Evolutionary conservation across 768 basidiomycete genomes (phyloP), one percentile per base, ranked within the genome.

Genomic region (Paxillus involutus): DNA sequence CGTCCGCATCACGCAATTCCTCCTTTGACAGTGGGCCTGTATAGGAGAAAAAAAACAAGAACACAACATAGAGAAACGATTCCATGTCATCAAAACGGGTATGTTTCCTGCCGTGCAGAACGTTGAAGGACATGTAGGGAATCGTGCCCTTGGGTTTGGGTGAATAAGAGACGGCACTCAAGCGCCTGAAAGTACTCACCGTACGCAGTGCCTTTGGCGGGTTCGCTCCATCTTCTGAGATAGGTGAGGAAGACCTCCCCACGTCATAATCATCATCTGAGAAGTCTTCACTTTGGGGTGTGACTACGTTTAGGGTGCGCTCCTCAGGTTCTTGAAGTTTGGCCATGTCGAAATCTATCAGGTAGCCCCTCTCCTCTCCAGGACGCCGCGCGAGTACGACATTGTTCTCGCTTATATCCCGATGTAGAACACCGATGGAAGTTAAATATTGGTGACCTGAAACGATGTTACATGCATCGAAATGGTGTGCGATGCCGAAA

Each of bases 391-490:
- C 56, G 3, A 74, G 66, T 16, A 74, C 62, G 6, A 75, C 59
- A 42, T 72, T 73, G 12, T 71, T 71, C 29, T 65, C 63, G 53
- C 69, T 74, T 46, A 73, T 56, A 44, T 74, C 68, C 4, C 69
- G 59, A 39, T 73, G 71, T 3, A 72, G 47, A 39, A 75, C 62
- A 0, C 63, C 64, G 11, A 55, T 51, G 0, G 14, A 32, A 2
- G 51, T 57, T 0, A 65, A 54, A 42, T 39, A 59, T 33, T 63
- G 35, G n/a, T 63, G 64, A 0, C 64, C 64, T 64, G 37, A n/a
- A 8, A 9, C 29, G 17, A 21, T 10, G 9, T 6, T 2, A 32
- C n/a, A 29, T 26, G 26, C 3, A 29, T 39, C 5, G 35, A 35
- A 14, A 35, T 14, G 35, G 12, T 4, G 33, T 7, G 29, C 4